Conservation (phyloP, 768 basidiomycete genomes). For the Fistulinella prunicolor region DNA sequence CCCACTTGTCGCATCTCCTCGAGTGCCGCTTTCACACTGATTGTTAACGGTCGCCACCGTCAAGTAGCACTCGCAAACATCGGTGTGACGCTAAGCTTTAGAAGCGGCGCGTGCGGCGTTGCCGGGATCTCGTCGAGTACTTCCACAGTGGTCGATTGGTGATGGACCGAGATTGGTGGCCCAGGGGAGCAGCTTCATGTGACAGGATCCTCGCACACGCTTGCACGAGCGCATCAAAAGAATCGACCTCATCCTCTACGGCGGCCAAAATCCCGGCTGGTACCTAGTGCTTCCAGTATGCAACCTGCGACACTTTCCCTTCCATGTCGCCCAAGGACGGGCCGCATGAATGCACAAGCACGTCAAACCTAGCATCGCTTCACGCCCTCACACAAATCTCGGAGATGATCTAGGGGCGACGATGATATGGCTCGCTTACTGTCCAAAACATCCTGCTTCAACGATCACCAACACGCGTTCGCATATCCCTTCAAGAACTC, state of each 20-base stretch:
- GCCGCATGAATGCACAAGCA: constrained; percentile 6
- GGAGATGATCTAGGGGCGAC: constrained; percentile 71
- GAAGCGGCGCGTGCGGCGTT: constrained; percentile 51
- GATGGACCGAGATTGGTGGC: too few relatives aligned
- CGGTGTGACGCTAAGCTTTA: constrained; percentile 63
- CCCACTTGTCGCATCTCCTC: constrained; percentile 49
- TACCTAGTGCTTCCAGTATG: too few relatives aligned
- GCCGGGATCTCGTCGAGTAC: constrained; percentile 53
- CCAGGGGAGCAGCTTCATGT: too few relatives aligned
- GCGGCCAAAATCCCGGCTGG: too few relatives aligned
- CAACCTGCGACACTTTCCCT: too few relatives aligned
- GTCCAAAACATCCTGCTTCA: constrained; percentile 84
- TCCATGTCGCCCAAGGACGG: too few relatives aligned
- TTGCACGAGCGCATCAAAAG: constrained; percentile 47
- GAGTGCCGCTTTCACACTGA: constrained; percentile 71
- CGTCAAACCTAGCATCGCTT: constrained; percentile 50
- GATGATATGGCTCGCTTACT: constrained; percentile 68
- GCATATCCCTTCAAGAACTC: too few relatives aligned
- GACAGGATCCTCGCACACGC: too few relatives aligned
- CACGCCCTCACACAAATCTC: constrained; percentile 79
- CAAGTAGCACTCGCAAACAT: constrained; percentile 80
- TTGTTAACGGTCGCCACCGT: constrained; percentile 83
- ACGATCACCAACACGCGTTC: too few relatives aligned
- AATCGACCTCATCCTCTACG: too few relatives aligned
- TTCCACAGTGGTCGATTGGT: too few relatives aligned